Conservation (phyloP, 2,329 filamentous ascomycete genomes). For the Pyricularia grisea region DNA sequence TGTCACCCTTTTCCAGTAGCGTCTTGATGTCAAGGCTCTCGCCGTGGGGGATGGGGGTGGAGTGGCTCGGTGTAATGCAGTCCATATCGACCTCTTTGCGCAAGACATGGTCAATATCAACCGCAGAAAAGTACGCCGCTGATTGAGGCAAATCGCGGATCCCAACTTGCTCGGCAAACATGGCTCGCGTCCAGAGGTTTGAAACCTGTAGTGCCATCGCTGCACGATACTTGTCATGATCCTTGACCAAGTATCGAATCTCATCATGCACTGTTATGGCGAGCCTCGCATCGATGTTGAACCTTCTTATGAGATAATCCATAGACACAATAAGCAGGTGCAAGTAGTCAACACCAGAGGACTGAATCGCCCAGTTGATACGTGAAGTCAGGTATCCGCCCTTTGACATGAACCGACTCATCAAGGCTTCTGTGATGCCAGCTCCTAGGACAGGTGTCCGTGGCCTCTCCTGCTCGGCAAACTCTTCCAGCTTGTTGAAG, state of each 20-base stretch:
- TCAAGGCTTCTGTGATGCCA: slow-evolving; percentile 91
- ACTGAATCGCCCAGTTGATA: slow-evolving; percentile 99
- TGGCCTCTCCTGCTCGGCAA: slow-evolving; percentile 87
- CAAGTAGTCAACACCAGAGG: slow-evolving; percentile 92
- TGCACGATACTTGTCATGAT: slow-evolving; percentile 76
- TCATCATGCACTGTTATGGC: slow-evolving; percentile 96
- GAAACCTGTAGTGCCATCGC: slow-evolving; percentile 90
- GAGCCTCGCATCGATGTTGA: slow-evolving; percentile 75
- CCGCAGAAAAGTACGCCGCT: slow-evolving; percentile 90
- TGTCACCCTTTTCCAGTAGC: slow-evolving; percentile 64
- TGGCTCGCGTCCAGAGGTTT: slow-evolving; percentile 93
- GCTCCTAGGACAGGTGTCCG: slow-evolving; percentile 88
- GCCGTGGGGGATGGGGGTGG: slow-evolving; percentile 66
- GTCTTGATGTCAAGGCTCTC: slow-evolving; percentile 76
- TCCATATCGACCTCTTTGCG: slow-evolving; percentile 98
- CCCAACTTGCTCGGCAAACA: slow-evolving; percentile 95
- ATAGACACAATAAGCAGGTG: slow-evolving; percentile 88
- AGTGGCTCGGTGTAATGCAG: slow-evolving; percentile 84
- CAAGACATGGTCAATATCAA: slow-evolving; percentile 93
- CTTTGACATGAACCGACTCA: slow-evolving; percentile 77
- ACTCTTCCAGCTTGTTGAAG: slow-evolving; percentile 96
- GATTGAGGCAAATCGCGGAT: slow-evolving; percentile 91
- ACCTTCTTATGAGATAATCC: slow-evolving; percentile 84
- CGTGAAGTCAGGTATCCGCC: slow-evolving; percentile 90
- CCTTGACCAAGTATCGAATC: slow-evolving; percentile 83